Evolutionary conservation across 352 stramenopile genomes (phyloP).

Genomic region (Elongisporangium prolatum): DNA sequence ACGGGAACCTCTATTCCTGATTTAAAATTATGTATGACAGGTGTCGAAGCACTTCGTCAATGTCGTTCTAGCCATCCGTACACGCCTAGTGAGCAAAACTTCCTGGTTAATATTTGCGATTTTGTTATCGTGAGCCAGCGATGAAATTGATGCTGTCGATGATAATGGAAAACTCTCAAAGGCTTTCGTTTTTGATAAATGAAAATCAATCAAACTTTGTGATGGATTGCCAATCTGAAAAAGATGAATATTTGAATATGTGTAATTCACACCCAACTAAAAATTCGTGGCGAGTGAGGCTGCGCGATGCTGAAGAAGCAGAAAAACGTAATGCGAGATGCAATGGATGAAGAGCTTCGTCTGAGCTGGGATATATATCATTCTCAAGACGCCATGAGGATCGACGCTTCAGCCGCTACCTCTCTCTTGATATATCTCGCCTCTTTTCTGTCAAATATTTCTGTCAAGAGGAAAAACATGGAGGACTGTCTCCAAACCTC

Average conservation of each 20-base stretch:
- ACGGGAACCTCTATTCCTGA: slow-evolving; percentile 23
- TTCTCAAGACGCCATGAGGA: not conserved
- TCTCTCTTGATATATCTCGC: not conserved
- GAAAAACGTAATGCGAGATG: not conserved
- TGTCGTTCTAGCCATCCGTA: slow-evolving; percentile 33
- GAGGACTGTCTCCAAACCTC: not conserved
- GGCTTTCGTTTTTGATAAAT: slow-evolving; percentile 23
- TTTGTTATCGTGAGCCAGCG: slow-evolving; percentile 30
- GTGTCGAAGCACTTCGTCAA: slow-evolving; percentile 31
- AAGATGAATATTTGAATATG: slow-evolving; percentile 14
- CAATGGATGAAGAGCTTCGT: not conserved
- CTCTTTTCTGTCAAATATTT: not conserved
- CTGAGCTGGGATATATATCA: not conserved
- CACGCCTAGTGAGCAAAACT: slow-evolving; percentile 13
- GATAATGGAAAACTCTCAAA: slow-evolving; percentile 19
- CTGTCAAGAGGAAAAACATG: not conserved
- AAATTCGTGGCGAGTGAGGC: not conserved
- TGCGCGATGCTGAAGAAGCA: not conserved
- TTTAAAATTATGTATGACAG: slow-evolving; percentile 35
- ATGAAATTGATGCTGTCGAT: slow-evolving; percentile 28
- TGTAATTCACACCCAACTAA: not conserved
- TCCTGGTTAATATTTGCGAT: slow-evolving; percentile 18
- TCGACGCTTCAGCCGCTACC: not conserved
- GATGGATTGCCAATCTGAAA: slow-evolving; percentile 7
- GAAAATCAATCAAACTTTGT: not conserved